Base-by-base conservation (phyloP, 345 rosid species). In the Camelina sativa region DNA sequence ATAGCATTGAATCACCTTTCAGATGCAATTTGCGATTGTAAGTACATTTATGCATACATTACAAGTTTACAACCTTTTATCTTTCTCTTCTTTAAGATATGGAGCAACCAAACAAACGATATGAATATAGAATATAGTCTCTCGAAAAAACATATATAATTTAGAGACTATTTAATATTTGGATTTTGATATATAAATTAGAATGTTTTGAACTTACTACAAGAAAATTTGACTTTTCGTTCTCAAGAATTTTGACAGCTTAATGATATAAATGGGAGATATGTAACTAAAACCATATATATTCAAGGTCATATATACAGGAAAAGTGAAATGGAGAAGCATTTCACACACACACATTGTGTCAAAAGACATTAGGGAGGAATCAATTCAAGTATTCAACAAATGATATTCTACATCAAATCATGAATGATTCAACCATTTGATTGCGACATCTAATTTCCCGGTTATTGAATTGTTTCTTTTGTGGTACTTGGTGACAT, bases 1-100 rank as follows among this genome's bases (percentile, higher is more conserved):
- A n/a, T 46, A n/a, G 68, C 40, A 44, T 60, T 25, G 48, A 20
- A 38, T 38, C 16, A 38, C 6, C 38, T 63, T n/a, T 37, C 38
- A n/a, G 3, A 63, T 63, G 15, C 15, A 44, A 25, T 63, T 44
- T 63, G 54, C 19, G 30, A 37, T 16, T 59, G 64, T 59, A 59
- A 56, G 62, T 59, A 35, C 17, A 59, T 59, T 28, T 28, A 55
- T 55, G 1, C 38, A 55, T 55, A 28, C 4, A 23, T 23, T 23
- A 54, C 8, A 34, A 7, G 28, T 3, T 34, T 6, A 34, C 17
- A 12, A 15, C 6, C 10, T 28, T 55, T 19, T 54, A 34, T 28
- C 40, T 56, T 56, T 56, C 40, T 30, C 12, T 6, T 28, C 38
- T 1, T 28, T 20, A 20, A 20, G 22, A 20, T 20, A 16, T 28